phyloP scores from a whole-genome alignment of 441 rosid genomes.

The Isatis lusitanica region DNA sequence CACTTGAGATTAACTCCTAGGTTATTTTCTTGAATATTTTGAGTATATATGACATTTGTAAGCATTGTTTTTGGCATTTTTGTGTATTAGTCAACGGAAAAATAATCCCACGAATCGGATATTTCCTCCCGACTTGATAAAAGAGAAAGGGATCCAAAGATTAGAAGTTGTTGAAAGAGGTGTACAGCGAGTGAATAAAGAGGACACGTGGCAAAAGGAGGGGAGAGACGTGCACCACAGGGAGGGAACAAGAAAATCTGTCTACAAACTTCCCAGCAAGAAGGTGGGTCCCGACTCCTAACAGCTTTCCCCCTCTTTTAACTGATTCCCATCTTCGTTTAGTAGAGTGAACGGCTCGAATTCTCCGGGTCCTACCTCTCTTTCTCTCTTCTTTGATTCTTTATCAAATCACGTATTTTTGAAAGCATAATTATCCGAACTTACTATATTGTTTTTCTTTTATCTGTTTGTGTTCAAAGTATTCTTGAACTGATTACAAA shows the following conservation, averaged over 20 bases:
- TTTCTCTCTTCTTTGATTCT: background rate
- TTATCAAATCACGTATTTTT: background rate
- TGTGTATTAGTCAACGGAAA: background rate
- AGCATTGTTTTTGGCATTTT: background rate
- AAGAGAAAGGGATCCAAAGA: slow-evolving; percentile 3
- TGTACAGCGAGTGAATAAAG: background rate
- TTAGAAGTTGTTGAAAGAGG: background rate
- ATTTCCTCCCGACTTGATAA: background rate
- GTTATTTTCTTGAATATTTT: background rate
- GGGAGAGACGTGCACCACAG: slow-evolving; percentile 50
- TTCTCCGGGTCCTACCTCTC: slow-evolving; percentile 15
- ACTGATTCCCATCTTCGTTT: slow-evolving; percentile 47
- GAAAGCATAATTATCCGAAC: background rate
- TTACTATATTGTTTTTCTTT: background rate
- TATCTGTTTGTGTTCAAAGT: background rate
- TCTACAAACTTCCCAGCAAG: slow-evolving; percentile 52
- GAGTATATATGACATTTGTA: background rate
- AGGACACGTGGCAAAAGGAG: slow-evolving; percentile 42
- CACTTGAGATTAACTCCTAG: too few species aligned
- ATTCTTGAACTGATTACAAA: background rate
- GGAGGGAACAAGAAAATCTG: slow-evolving; percentile 57
- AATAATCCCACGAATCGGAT: background rate
- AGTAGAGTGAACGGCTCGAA: slow-evolving; percentile 36
- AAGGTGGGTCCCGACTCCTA: slow-evolving; percentile 35
- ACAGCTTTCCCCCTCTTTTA: slow-evolving; percentile 18